Evolutionary conservation across 2,329 filamentous ascomycete genomes (phyloP).

Genomic region (Talaromyces atroroseus): DNA sequence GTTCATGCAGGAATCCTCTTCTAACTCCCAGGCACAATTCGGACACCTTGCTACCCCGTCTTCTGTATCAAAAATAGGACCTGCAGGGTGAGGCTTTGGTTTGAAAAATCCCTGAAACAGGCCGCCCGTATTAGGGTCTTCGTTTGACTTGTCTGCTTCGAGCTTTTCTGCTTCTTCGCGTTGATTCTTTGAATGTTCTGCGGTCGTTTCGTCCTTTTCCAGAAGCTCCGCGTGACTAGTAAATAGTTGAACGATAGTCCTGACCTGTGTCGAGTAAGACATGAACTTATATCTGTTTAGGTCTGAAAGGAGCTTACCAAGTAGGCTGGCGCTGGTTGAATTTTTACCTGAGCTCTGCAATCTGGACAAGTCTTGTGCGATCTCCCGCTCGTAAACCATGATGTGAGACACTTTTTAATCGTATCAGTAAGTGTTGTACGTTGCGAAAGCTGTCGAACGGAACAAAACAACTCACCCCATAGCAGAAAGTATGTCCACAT

Average conservation of each 20-base stretch:
- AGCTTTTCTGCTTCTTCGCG: conserved; percentile 56
- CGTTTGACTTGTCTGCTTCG: conserved; percentile 55
- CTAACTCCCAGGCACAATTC: conserved; percentile 58
- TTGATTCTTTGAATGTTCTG: conserved; percentile 54
- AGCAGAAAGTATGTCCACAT: conserved; percentile 69
- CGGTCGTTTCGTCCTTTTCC: conserved; percentile 57
- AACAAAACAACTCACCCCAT: conserved; percentile 46
- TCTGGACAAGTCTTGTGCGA: conserved; percentile 63
- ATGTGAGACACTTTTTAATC: conserved; percentile 48
- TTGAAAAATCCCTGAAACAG: conserved; percentile 60
- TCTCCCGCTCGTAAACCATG: conserved; percentile 50
- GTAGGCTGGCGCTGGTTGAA: conserved; percentile 60
- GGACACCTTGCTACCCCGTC: conserved; percentile 61
- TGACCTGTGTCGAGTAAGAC: conserved; percentile 42
- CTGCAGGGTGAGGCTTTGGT: conserved; percentile 23
- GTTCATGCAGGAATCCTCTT: conserved; percentile 48
- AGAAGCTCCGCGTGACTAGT: conserved; percentile 55
- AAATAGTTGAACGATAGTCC: conserved; percentile 61
- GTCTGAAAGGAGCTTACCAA: conserved; percentile 40
- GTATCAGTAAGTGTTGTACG: conserved; percentile 19
- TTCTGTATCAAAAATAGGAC: conserved; percentile 50
- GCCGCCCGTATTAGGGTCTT: conserved; percentile 47
- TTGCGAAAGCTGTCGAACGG: background rate
- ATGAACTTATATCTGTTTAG: background rate
- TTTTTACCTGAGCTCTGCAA: conserved; percentile 55